Base-by-base conservation (phyloP, 306 rosid species). In the Pachyrhizus erosus region DNA sequence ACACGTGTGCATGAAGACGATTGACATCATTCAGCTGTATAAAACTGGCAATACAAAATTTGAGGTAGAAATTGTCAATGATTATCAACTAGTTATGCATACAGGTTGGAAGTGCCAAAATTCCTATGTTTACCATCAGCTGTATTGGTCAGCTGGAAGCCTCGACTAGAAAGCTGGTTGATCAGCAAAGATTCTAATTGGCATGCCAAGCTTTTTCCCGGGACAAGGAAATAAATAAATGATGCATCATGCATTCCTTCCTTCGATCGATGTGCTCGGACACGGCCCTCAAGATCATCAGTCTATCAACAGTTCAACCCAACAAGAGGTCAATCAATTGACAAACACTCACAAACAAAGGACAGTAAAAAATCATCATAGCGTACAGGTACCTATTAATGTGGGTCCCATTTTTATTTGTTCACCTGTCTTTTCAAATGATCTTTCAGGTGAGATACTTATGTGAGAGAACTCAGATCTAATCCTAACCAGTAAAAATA, bases 51-150 rank as follows among this genome's bases (percentile, higher is more conserved):
- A 48, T 69, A 23, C 31, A 67, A 81, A 69, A 79, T 66, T 21
- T 77, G 43, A 45, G 45, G 66, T 54, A 43, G 34, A 73, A 70
- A 54, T 46, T 60, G 65, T 76, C 40, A 21, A 5, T 17, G 40
- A 52, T 80, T 64, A 85, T 66, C 78, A 73, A 18, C 77, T 55
- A 14, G 85, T 69, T 73, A 75, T 86, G 52, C 89, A 85, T 75
- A 78, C 68, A 82, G 78, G 82, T 75, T 60, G 48, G 95, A 87
- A n/a, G 96, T 90, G 83, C 99, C 99, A 1, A 96, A 93, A 84
- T 96, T 96, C 78, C 98, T 46, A 77, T 92, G 99, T 70, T 90
- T 93, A 71, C 98, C 99, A 76, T 96, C 98, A 9, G 92, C 94
- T 54, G 85, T 79, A 54, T 96, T 92, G 69, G 89, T 80, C 65